These are phyloP conservation scores for Mycena metata DNA, from an alignment of 768 basidiomycete species.

Conservation along the genomic window DNA sequence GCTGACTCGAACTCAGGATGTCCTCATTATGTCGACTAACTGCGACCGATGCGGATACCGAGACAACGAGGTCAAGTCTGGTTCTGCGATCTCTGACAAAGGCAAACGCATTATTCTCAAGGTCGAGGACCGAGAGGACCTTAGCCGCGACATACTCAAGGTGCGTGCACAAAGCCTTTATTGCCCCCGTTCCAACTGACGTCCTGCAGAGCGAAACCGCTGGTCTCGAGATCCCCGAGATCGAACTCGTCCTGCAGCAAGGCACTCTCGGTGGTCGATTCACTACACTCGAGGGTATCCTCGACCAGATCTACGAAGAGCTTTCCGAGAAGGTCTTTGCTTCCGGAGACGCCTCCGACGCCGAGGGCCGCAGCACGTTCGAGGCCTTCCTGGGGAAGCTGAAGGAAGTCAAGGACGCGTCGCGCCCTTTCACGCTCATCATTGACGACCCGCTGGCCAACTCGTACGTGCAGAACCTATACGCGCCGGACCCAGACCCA, in stretches of 20 bases:
- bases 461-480: slow-evolving; percentile 96
- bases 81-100: slow-evolving; percentile 86
- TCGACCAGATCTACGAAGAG: slow-evolving; percentile 96
- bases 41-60: slow-evolving; percentile 96
- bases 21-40: slow-evolving; percentile 98
- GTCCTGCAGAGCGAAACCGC: slow-evolving; percentile 89
- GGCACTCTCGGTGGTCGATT: slow-evolving; percentile 98
- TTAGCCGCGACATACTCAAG: slow-evolving; percentile 94
- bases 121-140: slow-evolving; percentile 93
- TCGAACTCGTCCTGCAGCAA: slow-evolving; percentile 90
- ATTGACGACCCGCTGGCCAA: slow-evolving; percentile 96
- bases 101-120: slow-evolving; percentile 91
- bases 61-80: slow-evolving; percentile 98
- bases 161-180: slow-evolving; percentile 54
- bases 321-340: slow-evolving; percentile 89
- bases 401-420: slow-evolving; percentile 84
- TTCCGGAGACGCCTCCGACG: slow-evolving; percentile 72
- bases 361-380: slow-evolving; percentile 70
- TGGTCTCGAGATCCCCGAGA: slow-evolving; percentile 92
- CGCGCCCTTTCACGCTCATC: slow-evolving; percentile 89
- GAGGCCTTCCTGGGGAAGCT: slow-evolving; percentile 81
- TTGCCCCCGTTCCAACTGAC: background rate
- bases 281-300: slow-evolving; percentile 95
- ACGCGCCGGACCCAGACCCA: slow-evolving; percentile 96
- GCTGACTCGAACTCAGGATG: slow-evolving; percentile 69